These are phyloP conservation scores for Zymoseptoria ardabiliae DNA, from an alignment of 2,329 filamentous ascomycete species.

Conservation along the genomic window DNA sequence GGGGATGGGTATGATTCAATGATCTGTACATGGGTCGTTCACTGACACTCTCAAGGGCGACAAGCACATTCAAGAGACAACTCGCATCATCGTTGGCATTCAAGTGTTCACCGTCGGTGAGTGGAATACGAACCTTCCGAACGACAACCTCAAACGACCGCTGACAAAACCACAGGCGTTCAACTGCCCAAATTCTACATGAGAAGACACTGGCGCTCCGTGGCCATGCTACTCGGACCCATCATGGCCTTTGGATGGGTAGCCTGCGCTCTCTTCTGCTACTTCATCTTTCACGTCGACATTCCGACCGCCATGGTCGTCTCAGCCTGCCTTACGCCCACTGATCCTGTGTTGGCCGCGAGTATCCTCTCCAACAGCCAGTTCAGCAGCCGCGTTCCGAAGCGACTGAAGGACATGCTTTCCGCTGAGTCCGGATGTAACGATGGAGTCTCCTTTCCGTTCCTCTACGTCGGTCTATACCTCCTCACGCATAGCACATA, in stretches of 20 bases:
- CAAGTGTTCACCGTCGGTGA: constrained; percentile 31
- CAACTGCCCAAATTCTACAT: constrained; percentile 40
- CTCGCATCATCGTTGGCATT: constrained; percentile 41
- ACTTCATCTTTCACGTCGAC: constrained; percentile 40
- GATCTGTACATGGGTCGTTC: neutral
- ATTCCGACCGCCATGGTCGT: constrained; percentile 44
- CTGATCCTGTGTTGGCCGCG: constrained; percentile 50
- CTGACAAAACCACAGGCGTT: constrained; percentile 15
- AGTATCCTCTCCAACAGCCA: constrained; percentile 47
- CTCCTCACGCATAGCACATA: constrained; percentile 35
- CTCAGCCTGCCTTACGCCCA: constrained; percentile 49
- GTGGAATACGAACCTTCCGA: neutral
- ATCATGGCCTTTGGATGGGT: constrained; percentile 47
- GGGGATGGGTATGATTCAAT: constrained; percentile 31
- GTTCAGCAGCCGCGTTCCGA: constrained; percentile 47
- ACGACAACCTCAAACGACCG: neutral
- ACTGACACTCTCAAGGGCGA: constrained; percentile 24
- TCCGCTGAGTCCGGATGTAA: constrained; percentile 51
- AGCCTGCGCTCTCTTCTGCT: constrained; percentile 42
- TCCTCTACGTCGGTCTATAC: constrained; percentile 47
- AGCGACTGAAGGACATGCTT: constrained; percentile 45
- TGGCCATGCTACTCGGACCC: constrained; percentile 44
- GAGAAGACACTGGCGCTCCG: constrained; percentile 44
- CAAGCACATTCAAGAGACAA: constrained; percentile 34
- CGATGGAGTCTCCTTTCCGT: constrained; percentile 50